Evolutionary conservation across 2,329 filamentous ascomycete genomes (phyloP), one percentile per base, ranked within the genome.

Genomic region (Fusarium brachygibbosum): DNA sequence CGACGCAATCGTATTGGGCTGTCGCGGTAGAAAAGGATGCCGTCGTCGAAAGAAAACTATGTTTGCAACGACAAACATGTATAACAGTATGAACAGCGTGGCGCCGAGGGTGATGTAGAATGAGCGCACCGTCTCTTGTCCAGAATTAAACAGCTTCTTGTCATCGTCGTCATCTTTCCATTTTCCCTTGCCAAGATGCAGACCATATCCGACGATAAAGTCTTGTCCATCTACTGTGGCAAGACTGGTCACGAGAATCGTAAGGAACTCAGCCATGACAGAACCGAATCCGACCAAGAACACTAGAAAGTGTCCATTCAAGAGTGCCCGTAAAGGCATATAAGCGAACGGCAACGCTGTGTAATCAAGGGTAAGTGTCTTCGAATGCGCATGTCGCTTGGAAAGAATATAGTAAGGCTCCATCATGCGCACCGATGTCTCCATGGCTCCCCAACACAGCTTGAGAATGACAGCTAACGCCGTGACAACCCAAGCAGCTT

Each of bases 1-100:
- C 42, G 87, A 90, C 3, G 91, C 89, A 71, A 95, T 94, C 21
- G 91, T 93, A 72, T 90, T 93, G 6, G 92, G 91, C 81, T 94
- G 91, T 6, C 92, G 87, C 2, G 92, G 92, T 58, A 94, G 81
- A 77, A 94, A 94, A 4, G 91, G 87, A 57, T 89, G 87, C 1
- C 89, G 84, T 16, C 92, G 87, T 2, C 87, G 85, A 19, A 82
- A 59, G 73, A 91, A 91, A 19, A 91, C 89, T 2, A 89, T 73
- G 2, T 79, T 77, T 1, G 90, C 87, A 23, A 91, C 86, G 25
- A 84, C 71, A 57, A 84, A 83, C 76, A 94, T 87, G 77, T 91
- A 90, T 9, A 87, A 32, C n/a, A 93, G 83, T 69, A 93, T 92
- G 50, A 86, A 80, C 5, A 88, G 78, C 1, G 89, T 87, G 19